Evolutionary conservation across 805 yeast species (phyloP), one percentile per base, ranked within the genome.

Genomic region (fission yeast (Schizosaccharomyces pombe)): DNA sequence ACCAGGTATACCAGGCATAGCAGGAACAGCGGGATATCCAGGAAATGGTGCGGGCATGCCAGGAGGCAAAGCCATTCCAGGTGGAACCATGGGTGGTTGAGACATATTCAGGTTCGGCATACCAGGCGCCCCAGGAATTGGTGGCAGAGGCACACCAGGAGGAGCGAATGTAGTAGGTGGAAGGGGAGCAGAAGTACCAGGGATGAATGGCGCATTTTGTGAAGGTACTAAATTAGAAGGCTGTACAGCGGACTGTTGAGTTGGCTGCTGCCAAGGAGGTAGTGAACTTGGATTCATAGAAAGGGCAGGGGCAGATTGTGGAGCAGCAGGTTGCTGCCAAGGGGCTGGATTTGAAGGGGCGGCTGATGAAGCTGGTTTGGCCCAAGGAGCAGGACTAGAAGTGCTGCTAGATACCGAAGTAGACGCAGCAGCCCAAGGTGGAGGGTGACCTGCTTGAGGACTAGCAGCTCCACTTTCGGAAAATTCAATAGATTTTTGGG

Each of bases 331-430:
- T 43, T 19, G 30, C 26, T 43, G 49, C 49, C 49, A 43, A 43
- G 53, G 53, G 30, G 52, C 32, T n/a, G 53, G 39, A 29, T 16
- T 26, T n/a, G 30, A 12, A 8, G 34, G n/a, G 11, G 34, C 40
- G 2, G 54, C 29, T 6, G 47, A 16, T 2, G 29, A 47, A 33
- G 54, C 5, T 14, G 47, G 30, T 39, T 37, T 26, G 14, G 52
- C 16, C 54, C 47, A 37, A 34, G 54, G 54, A 52, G 54, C 47
- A 6, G 47, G 52, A 52, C 43, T 34, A 34, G 47, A 12, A 34
- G 52, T 9, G 28, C 16, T n/a, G 12, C n/a, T 28, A 16, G 31
- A 30, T 14, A 33, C 33, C 11, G 52, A 9, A n/a, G 52, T 33
- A 3, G 31, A 16, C 12, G 28, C n/a, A 16, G 52, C 47, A 34